Evolutionary conservation across 1,284 basidiomycete species (phyloP).

Genomic region (Microbotryum saponariae): DNA sequence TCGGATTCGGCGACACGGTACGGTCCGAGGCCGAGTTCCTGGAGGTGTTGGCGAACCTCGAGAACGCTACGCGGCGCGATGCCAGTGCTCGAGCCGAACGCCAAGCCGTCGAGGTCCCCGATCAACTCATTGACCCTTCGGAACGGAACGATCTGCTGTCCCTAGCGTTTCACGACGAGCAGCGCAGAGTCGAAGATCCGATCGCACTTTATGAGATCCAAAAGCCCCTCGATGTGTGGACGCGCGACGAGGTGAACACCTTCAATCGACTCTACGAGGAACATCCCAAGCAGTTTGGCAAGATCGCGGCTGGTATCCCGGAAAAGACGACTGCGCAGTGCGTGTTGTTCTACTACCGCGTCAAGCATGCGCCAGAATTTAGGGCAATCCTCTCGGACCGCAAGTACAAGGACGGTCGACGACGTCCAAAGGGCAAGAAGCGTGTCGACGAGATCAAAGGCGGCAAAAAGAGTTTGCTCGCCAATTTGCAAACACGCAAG

Average conservation of each 20-base stretch:
- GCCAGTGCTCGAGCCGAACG: constrained; percentile 75
- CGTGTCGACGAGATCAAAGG: constrained; percentile 39
- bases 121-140: constrained; percentile 70
- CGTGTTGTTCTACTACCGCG: constrained; percentile 87
- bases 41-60: constrained; percentile 86
- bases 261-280: constrained; percentile 76
- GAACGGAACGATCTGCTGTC: constrained; percentile 48
- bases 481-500: constrained; percentile 33
- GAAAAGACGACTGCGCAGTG: constrained; percentile 85
- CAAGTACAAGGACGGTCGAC: constrained; percentile 33
- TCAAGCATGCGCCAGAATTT: constrained; percentile 88
- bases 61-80: constrained; percentile 85
- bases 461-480: constrained; percentile 40
- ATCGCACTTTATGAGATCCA: constrained; percentile 64
- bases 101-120: constrained; percentile 84
- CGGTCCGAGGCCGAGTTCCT: constrained; percentile 95
- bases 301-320: constrained; percentile 68
- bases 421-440: constrained; percentile 38
- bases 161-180: constrained; percentile 68
- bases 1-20: constrained; percentile 65
- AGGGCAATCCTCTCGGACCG: constrained; percentile 55
- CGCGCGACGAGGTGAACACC: constrained; percentile 68
- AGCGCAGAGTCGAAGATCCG: constrained; percentile 71
- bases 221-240: constrained; percentile 58
- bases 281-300: constrained; percentile 87